Conservation (phyloP, 495 filamentous ascomycete genomes). For the Glarea lozoyensis region DNA sequence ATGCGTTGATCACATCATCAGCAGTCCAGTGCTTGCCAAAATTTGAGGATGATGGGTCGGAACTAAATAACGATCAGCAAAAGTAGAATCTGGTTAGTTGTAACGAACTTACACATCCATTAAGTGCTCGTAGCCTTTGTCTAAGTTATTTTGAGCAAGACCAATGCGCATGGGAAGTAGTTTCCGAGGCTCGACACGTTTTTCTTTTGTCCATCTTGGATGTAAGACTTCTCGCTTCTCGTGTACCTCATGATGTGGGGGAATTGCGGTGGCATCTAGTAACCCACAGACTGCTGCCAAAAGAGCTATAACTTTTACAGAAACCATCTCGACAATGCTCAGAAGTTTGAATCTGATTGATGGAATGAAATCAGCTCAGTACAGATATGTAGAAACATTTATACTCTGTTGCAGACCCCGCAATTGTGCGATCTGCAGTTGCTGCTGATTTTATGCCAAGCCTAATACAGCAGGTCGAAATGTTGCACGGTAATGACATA, state of each 20-base stretch:
- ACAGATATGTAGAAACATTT: too few relatives aligned
- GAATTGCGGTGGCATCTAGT: slow-evolving; percentile 3
- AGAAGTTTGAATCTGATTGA: too few relatives aligned
- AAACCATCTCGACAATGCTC: slow-evolving; percentile 14
- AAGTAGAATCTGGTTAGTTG: too few relatives aligned
- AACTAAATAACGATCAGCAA: too few relatives aligned
- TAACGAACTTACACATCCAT: too few relatives aligned
- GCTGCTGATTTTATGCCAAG: too few relatives aligned
- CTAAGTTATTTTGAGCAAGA: slow-evolving; percentile 43
- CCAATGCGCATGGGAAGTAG: slow-evolving; percentile 47
- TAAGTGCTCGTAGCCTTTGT: slow-evolving; percentile 41
- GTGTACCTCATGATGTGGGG: slow-evolving; percentile 15
- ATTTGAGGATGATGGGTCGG: slow-evolving; percentile 30
- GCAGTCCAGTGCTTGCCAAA: slow-evolving; percentile 42
- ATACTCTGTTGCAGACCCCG: too few relatives aligned
- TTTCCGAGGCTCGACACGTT: slow-evolving; percentile 16
- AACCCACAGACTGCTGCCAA: slow-evolving; percentile 14
- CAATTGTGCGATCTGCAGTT: too few relatives aligned
- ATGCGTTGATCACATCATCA: slow-evolving; percentile 33
- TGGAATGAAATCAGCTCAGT: too few relatives aligned
- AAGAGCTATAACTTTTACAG: slow-evolving; percentile 17
- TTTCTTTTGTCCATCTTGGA: slow-evolving; percentile 15
- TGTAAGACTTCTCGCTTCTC: slow-evolving; percentile 12
- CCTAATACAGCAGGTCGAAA: too few relatives aligned
- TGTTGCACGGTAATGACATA: too few relatives aligned